These are phyloP conservation scores for Cutaneotrichosporon spelunceum DNA, from an alignment of 1,284 basidiomycete species.

Conservation along the genomic window DNA sequence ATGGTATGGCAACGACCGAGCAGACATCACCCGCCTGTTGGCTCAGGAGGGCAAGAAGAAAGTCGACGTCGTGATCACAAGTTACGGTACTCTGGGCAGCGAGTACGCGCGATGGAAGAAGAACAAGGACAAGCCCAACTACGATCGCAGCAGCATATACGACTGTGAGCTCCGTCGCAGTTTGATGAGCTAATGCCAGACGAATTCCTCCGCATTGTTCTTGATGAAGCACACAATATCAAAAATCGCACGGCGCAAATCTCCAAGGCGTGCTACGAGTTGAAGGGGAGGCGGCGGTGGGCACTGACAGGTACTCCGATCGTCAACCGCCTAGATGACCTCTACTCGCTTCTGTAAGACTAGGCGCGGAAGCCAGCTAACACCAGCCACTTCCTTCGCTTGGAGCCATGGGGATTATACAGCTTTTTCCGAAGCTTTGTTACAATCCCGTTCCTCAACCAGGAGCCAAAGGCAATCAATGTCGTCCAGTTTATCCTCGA, in stretches of 20 bases:
- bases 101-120: conserved; percentile 66
- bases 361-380: neutral
- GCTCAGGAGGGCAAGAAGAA: conserved; percentile 56
- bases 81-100: conserved; percentile 80
- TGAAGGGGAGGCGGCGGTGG: conserved; percentile 79
- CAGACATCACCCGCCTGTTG: conserved; percentile 65
- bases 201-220: conserved; percentile 46
- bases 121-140: conserved; percentile 57
- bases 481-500: conserved; percentile 91
- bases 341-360: conserved; percentile 78
- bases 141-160: conserved; percentile 57
- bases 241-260: conserved; percentile 87
- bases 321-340: conserved; percentile 88
- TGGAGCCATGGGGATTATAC: conserved; percentile 87
- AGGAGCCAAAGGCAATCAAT: conserved; percentile 84
- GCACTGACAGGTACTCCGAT: conserved; percentile 94
- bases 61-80: conserved; percentile 80
- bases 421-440: conserved; percentile 86
- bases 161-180: conserved; percentile 59
- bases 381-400: conserved; percentile 75
- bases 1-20: conserved; percentile 82
- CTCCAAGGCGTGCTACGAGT: conserved; percentile 82
- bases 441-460: conserved; percentile 78
- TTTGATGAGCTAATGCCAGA: conserved; percentile 26
- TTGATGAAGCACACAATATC: conserved; percentile 91